Evolutionary conservation across 139 green algal genomes (phyloP), one percentile per base, ranked within the genome.

Genomic region (Picocystis salinarum): DNA sequence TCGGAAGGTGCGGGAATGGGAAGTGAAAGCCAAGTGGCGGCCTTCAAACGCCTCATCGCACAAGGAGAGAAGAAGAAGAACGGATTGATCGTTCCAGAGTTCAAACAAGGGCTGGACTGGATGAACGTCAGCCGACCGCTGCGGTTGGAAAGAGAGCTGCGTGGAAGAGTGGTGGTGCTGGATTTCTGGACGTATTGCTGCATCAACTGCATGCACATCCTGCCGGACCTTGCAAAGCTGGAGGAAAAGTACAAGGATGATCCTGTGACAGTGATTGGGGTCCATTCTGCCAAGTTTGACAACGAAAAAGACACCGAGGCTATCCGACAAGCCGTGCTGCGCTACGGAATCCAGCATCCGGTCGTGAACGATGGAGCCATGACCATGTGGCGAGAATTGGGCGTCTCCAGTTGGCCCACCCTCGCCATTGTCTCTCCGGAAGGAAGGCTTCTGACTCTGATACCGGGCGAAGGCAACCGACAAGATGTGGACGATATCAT

Each of bases 171-270:
- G 25, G 33, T 75, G 37, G 27, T 85, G 40, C 69, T 89, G 23
- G 76, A 85, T 56, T 85, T 85, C 56, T 85, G 75, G 75, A 85
- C 75, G 4, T 84, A 78, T 50, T 89, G 75, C 73, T 85, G 75
- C 70, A 85, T 85, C 64, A 85, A 85, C 62, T 85, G 75, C 69
- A 82, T 85, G 42, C 76, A 85, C 46, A 55, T 89, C 12, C 59
- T 89, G 48, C 75, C 75, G 3, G 75, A 89, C 44, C 60, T 85
- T 18, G 62, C 61, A 3, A 55, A 45, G 25, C 50, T 85, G 24
- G 76, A 89, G 50, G 17, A 20, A n/a, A 71, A 76, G 44, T 85
- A 73, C 41, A 33, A 40, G 17, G 61, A 51, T 24, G 24, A 62
- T 7, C 64, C 75, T 4, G 52, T 85, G 34, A 42, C 58, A 7